phyloP scores from a whole-genome alignment of 148 eudicot genomes.

The Simmondsia chinensis region DNA sequence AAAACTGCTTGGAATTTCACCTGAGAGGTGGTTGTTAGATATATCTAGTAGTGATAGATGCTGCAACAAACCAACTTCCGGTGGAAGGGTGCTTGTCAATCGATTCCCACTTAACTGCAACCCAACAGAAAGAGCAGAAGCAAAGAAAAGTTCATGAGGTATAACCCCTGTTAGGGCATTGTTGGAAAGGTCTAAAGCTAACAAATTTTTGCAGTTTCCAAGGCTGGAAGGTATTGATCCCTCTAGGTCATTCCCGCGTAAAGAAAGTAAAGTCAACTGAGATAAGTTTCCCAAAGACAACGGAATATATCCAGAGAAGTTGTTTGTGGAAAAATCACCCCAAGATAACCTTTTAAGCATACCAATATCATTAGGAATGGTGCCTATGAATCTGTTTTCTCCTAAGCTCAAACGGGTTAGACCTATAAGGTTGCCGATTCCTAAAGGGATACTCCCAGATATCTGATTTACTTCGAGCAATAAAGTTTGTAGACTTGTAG shows the following conservation, averaged over 20 bases:
- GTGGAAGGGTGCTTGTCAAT: constrained; percentile 10
- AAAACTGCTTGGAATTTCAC: constrained; percentile 20
- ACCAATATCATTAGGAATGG: constrained; percentile 12
- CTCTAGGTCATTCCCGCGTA: neutral
- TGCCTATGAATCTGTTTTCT: constrained; percentile 7
- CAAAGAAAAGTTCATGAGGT: constrained; percentile 2
- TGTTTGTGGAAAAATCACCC: constrained; percentile 1
- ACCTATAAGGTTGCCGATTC: neutral
- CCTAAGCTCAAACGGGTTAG: neutral
- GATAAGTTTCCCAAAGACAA: neutral
- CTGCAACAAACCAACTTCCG: constrained; percentile 8
- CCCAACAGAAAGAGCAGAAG: neutral
- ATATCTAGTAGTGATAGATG: constrained; percentile 14
- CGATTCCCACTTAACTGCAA: neutral
- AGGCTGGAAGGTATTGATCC: constrained; percentile 8
- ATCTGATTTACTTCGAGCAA: neutral
- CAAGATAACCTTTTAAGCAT: neutral
- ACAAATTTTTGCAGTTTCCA: constrained; percentile 2
- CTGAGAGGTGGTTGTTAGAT: constrained; percentile 16
- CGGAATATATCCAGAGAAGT: constrained; percentile 9
- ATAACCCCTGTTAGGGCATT: constrained; percentile 4
- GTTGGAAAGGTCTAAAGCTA: neutral
- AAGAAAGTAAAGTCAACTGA: neutral
- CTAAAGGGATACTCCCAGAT: constrained; percentile 5
- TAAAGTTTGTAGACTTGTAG: neutral